Conservation (phyloP, 306 rosid genomes). For the Macrotyloma uniflorum region DNA sequence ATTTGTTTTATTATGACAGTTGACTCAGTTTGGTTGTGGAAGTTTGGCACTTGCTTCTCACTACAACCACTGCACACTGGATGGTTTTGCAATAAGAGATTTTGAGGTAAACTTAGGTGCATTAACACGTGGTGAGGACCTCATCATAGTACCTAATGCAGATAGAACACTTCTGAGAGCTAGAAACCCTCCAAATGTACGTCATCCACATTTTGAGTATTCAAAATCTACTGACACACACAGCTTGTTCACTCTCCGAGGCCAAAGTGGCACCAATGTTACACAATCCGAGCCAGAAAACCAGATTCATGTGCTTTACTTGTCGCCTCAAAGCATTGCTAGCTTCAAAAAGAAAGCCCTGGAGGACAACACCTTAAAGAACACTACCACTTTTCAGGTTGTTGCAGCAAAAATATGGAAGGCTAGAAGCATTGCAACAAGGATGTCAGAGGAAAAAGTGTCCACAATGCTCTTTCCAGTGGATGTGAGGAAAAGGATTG, state of each 20-base stretch:
- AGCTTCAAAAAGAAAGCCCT: conserved; percentile 38
- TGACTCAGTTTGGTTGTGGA: conserved; percentile 65
- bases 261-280: conserved; percentile 8
- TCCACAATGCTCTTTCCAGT: conserved; percentile 57
- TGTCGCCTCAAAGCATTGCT: conserved; percentile 43
- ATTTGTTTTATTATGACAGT: conserved; percentile 39
- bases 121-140: conserved; percentile 44
- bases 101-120: conserved; percentile 56
- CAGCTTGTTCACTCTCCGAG: conserved; percentile 34
- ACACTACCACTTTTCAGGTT: conserved; percentile 49
- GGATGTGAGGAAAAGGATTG: conserved; percentile 47
- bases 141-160: conserved; percentile 41
- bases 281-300: not conserved
- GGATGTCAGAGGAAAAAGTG: conserved; percentile 33
- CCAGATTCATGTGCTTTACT: conserved; percentile 34
- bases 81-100: conserved; percentile 51
- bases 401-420: conserved; percentile 61
- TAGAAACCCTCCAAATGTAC: conserved; percentile 51
- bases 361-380: conserved; percentile 28
- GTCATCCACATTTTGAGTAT: conserved; percentile 58
- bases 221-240: conserved; percentile 35
- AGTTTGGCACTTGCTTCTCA: conserved; percentile 57
- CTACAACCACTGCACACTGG: conserved; percentile 59
- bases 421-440: conserved; percentile 51
- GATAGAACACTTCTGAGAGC: conserved; percentile 54